phyloP scores from a whole-genome alignment of 768 basidiomycete species.

The Cubamyces lactineus region DNA sequence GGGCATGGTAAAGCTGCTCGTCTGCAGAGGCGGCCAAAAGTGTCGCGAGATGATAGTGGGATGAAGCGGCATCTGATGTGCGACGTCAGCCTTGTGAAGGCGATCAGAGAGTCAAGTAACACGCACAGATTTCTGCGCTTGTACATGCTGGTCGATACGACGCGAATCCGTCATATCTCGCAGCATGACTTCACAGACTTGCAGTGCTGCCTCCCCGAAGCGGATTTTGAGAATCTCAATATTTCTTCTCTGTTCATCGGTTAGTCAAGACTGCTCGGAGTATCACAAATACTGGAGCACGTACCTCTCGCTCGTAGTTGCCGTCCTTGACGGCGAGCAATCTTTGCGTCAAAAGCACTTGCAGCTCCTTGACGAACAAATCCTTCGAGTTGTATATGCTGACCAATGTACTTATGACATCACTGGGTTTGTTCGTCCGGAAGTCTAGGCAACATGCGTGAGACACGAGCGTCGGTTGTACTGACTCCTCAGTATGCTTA shows the following conservation, averaged over 20 bases:
- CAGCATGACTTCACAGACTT: slow-evolving; percentile 98
- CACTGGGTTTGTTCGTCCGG: slow-evolving; percentile 86
- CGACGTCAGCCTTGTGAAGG: neutral
- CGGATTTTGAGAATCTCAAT: slow-evolving; percentile 94
- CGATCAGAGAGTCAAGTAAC: neutral
- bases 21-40: slow-evolving; percentile 91
- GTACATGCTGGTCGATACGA: slow-evolving; percentile 86
- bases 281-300: slow-evolving; percentile 10
- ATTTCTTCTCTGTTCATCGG: slow-evolving; percentile 68
- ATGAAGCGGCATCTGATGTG: slow-evolving; percentile 67
- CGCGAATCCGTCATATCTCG: slow-evolving; percentile 96
- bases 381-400: slow-evolving; percentile 98
- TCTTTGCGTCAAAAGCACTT: slow-evolving; percentile 87
- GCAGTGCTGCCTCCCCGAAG: slow-evolving; percentile 90
- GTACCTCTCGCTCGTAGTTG: slow-evolving; percentile 69
- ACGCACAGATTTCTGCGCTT: slow-evolving; percentile 68
- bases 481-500: slow-evolving; percentile 36
- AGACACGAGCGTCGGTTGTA: neutral
- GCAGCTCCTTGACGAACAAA: slow-evolving; percentile 93
- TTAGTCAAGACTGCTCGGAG: no score
- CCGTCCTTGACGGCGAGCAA: slow-evolving; percentile 81
- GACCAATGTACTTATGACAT: slow-evolving; percentile 94
- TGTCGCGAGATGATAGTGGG: slow-evolving; percentile 91
- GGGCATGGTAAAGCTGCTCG: slow-evolving; percentile 76
- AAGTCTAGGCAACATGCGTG: slow-evolving; percentile 63